Conservation (phyloP, 1,284 basidiomycete species). For the Fomitopsis schrenkii region DNA sequence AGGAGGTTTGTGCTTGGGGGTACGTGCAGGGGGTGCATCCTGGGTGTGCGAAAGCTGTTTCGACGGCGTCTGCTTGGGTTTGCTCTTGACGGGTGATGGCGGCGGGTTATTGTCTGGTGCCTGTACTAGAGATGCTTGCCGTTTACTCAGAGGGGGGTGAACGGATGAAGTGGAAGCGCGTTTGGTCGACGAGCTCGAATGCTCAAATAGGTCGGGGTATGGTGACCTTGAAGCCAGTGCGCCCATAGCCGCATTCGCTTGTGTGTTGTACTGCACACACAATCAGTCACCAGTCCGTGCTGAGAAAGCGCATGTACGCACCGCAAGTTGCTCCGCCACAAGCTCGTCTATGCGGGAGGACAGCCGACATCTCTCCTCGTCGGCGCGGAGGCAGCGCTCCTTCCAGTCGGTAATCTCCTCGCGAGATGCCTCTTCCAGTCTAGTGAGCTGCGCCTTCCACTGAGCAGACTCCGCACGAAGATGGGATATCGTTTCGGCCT, state of each 20-base stretch:
- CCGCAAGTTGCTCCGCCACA: constrained; percentile 39
- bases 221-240: constrained; percentile 11
- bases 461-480: constrained; percentile 58
- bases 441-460: constrained; percentile 67
- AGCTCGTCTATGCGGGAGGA: constrained; percentile 54
- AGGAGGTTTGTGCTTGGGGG: neutral
- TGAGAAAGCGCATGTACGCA: constrained; percentile 7
- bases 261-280: constrained; percentile 5
- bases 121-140: neutral
- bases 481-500: constrained; percentile 54
- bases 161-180: constrained; percentile 21
- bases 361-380: constrained; percentile 55
- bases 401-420: constrained; percentile 58
- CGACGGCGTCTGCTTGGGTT: neutral
- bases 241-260: constrained; percentile 5
- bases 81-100: neutral
- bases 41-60: neutral
- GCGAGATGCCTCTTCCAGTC: constrained; percentile 42
- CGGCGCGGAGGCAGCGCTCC: constrained; percentile 64
- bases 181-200: constrained; percentile 19
- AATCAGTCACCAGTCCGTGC: neutral
- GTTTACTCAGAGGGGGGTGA: constrained; percentile 7
- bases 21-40: neutral
- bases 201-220: constrained; percentile 13
- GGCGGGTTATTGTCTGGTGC: constrained; percentile 1